phyloP scores from a whole-genome alignment of 768 basidiomycete genomes.

The Termitomyces sp. region DNA sequence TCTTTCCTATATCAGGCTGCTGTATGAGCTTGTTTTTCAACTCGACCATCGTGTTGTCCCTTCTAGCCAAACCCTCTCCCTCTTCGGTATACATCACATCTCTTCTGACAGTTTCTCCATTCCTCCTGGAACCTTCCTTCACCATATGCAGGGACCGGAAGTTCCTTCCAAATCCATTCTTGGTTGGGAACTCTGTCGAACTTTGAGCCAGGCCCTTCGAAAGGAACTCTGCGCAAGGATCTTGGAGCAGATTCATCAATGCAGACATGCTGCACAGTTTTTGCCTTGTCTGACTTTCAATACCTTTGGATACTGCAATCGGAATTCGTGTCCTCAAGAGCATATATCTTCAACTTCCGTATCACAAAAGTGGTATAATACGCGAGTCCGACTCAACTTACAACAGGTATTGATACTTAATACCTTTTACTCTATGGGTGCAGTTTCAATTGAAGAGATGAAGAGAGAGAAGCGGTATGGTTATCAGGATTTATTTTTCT shows the following conservation, averaged over 20 bases:
- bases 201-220: slow-evolving; percentile 19
- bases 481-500: background rate
- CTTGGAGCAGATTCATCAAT: slow-evolving; percentile 25
- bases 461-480: slow-evolving; percentile 16
- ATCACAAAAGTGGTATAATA: slow-evolving; percentile 26
- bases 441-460: slow-evolving; percentile 1
- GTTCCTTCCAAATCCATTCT: slow-evolving; percentile 1
- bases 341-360: slow-evolving; percentile 22
- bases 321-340: slow-evolving; percentile 25
- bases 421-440: slow-evolving; percentile 8
- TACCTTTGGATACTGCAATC: slow-evolving; percentile 25
- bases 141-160: background rate
- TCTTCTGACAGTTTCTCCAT: slow-evolving; percentile 23
- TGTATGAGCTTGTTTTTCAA: slow-evolving; percentile 22
- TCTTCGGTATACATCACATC: slow-evolving; percentile 28
- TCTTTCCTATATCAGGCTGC: slow-evolving; percentile 24
- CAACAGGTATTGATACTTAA: slow-evolving; percentile 46
- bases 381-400: slow-evolving; percentile 37
- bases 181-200: slow-evolving; percentile 15
- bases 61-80: slow-evolving; percentile 23
- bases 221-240: slow-evolving; percentile 22
- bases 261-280: slow-evolving; percentile 24
- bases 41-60: slow-evolving; percentile 16
- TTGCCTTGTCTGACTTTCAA: slow-evolving; percentile 32
- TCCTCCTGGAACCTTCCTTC: slow-evolving; percentile 20